Conservation (phyloP, 345 rosid genomes). For the Erysimum cheiranthoides region DNA sequence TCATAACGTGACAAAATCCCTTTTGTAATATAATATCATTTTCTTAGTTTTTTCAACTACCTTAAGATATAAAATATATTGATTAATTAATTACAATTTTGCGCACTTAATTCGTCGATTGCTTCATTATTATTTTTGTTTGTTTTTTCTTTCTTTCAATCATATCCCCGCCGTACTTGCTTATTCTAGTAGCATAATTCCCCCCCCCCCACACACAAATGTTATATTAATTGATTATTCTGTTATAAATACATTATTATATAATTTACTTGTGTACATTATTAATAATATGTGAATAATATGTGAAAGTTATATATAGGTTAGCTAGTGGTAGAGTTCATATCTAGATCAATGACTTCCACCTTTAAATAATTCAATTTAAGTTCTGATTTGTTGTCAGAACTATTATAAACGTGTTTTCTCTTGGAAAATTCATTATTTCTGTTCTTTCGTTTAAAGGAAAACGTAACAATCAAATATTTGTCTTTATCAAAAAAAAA, state of each 20-base stretch:
- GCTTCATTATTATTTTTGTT: constrained; percentile 40
- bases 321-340: constrained; percentile 43
- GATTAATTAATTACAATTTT: constrained; percentile 8
- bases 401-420: neutral
- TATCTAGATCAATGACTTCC: constrained; percentile 40
- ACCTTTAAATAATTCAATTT: constrained; percentile 25
- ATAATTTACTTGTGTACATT: neutral
- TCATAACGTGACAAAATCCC: constrained; percentile 41
- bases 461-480: neutral
- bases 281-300: constrained; percentile 12
- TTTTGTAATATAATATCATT: constrained; percentile 27
- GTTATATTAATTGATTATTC: constrained; percentile 34
- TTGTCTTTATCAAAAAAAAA: too few species aligned
- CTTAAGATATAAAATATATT: constrained; percentile 27
- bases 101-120: constrained; percentile 47
- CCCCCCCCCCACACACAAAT: constrained; percentile 27
- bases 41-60: constrained; percentile 35
- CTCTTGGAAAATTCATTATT: constrained; percentile 13
- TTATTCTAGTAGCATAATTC: constrained; percentile 39
- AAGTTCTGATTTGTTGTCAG: constrained; percentile 16
- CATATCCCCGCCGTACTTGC: constrained; percentile 48
- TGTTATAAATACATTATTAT: constrained; percentile 2
- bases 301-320: constrained; percentile 34
- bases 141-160: constrained; percentile 32
- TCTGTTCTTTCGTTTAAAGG: constrained; percentile 1